Base-by-base conservation (phyloP, 805 yeast genomes). In the Lipomyces yamadae region DNA sequence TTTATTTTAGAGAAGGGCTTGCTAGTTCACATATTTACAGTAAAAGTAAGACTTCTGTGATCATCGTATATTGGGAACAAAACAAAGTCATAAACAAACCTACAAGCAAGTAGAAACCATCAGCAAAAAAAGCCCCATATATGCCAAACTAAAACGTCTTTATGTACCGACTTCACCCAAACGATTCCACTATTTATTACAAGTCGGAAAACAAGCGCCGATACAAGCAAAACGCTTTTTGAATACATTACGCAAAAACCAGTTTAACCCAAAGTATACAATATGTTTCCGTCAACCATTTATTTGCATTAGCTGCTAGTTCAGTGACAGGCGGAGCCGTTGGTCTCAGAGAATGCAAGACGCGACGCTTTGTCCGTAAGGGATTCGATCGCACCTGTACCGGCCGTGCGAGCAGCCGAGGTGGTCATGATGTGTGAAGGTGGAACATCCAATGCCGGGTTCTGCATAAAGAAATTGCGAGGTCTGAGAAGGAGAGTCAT, bases 401-500 rank as follows among this genome's bases (percentile, higher is more conserved):
- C 66, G n/a, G 61, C 56, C 30, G 10, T 24, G 33, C 53, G 52
- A 29, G 59, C 70, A 33, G 39, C 54, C 4, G 70, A 62, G 3
- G 71, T 68, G 29, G 70, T 65, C 71, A 62, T 62, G 52, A 66
- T n/a, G 45, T 66, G 58, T 8, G 71, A 68, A 65, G 94, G 93
- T 72, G 83, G 85, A 67, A 90, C 85, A 74, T 90, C 95, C 72
- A 90, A 81, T 61, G 85, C 89, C 39, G 96, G 95, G 78, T 89
- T 90, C 77, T 88, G 90, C 57, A 82, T 79, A 83, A 90, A 90
- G 81, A 90, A 87, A 79, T 90, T 86, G 77, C 94, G 83, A 73
- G 95, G 95, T 78, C 93, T 85, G 76, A 90, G 81, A 80, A 88
- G 81, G 72, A 90, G 81, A 67, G 88, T 85, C 74, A 90, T 87